Percentiles rank a stretch among this genome's conserved stretches.
Conservation (phyloP, 306 rosid species). For the Abrus pulchellus region DNA sequence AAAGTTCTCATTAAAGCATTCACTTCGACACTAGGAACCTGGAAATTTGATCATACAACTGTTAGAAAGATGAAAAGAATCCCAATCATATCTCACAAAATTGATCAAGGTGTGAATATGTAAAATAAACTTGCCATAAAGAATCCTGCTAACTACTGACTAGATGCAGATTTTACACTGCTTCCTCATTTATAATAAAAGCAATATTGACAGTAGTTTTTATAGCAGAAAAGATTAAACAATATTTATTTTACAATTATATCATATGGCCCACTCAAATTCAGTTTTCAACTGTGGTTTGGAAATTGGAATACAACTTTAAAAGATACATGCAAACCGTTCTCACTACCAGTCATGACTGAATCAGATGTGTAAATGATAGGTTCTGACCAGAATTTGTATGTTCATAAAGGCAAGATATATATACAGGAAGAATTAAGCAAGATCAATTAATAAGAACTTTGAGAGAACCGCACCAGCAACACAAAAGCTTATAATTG, state of each 20-base stretch:
- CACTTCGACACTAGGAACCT: constrained; percentile 95
- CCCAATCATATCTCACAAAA: constrained; percentile 30
- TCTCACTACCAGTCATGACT: too few species aligned
- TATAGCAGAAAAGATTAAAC: background rate
- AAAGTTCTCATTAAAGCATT: constrained; percentile 94
- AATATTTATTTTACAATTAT: background rate
- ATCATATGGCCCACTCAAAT: background rate
- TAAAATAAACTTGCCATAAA: constrained; percentile 1
- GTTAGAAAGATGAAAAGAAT: constrained; percentile 43
- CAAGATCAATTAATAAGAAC: too few species aligned
- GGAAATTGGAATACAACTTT: background rate
- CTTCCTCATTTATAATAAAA: constrained; percentile 1
- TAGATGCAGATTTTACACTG: background rate
- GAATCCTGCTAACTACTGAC: constrained; percentile 4
- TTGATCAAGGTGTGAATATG: constrained; percentile 17
- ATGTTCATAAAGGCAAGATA: too few species aligned
- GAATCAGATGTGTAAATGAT: too few species aligned
- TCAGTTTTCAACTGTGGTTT: background rate
- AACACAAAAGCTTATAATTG: too few species aligned
- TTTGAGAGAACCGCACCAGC: too few species aligned
- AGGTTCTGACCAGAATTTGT: too few species aligned
- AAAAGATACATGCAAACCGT: background rate
- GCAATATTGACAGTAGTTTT: background rate
- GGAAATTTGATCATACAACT: constrained; percentile 47
- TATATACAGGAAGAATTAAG: too few species aligned